Percentiles rank a stretch among this genome's conserved stretches.
These are phyloP conservation scores for Solidago caesia DNA, from an alignment of 129 eudicot species.

Conservation along the genomic window DNA sequence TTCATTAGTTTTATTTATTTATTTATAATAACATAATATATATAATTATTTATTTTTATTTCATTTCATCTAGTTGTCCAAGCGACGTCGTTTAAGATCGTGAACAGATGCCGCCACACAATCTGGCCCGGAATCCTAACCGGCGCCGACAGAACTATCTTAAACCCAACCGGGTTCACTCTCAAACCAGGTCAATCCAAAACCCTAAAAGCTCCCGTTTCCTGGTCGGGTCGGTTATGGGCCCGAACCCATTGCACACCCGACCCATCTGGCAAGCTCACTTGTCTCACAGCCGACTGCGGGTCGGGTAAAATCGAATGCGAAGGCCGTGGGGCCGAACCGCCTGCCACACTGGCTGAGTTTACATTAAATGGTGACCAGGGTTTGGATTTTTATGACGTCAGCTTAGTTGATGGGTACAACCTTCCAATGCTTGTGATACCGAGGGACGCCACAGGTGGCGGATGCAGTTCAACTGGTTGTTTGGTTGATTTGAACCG, in stretches of 20 bases:
- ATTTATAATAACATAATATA: no score
- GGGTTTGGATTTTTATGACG: constrained; percentile 81
- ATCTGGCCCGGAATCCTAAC: constrained; percentile 92
- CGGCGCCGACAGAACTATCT: constrained; percentile 55
- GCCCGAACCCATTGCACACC: constrained; percentile 60
- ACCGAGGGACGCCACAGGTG: constrained; percentile 56
- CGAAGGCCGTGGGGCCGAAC: constrained; percentile 74
- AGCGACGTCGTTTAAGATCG: constrained; percentile 63
- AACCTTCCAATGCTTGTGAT: constrained; percentile 78
- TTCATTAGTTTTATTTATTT: neutral
- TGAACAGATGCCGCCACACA: constrained; percentile 70
- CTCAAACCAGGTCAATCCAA: constrained; percentile 58
- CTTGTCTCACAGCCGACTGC: constrained; percentile 81
- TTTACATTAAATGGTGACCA: constrained; percentile 83
- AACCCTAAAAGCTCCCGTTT: constrained; percentile 50
- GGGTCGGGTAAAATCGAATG: constrained; percentile 69
- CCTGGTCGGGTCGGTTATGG: constrained; percentile 97
- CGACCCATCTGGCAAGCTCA: constrained; percentile 48
- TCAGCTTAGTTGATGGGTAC: constrained; percentile 89
- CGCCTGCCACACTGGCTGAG: constrained; percentile 89
- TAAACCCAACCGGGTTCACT: constrained; percentile 58
- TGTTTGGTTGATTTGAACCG: constrained; percentile 77
- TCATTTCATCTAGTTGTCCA: constrained; percentile 36
- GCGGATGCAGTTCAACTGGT: constrained; percentile 67
- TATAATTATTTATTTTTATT: neutral